These are phyloP conservation scores for Parietichytrium sp. DNA, from an alignment of 108 stramenopile genomes.

Conservation along the genomic window DNA sequence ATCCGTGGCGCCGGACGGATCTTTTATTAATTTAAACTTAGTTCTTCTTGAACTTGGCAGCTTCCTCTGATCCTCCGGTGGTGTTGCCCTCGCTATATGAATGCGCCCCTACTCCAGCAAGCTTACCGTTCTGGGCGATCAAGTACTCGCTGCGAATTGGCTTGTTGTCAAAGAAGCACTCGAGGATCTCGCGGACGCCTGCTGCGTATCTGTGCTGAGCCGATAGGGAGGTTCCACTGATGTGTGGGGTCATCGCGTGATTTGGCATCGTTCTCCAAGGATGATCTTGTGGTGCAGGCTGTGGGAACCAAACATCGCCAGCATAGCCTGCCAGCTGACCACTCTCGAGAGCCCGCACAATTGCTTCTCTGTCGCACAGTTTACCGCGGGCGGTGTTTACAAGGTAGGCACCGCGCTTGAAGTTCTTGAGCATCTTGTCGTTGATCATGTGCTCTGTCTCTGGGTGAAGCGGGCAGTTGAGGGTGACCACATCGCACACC, in stretches of 20 bases:
- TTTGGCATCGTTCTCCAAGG: slow-evolving; percentile 36
- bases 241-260: slow-evolving; percentile 39
- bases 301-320: slow-evolving; percentile 37
- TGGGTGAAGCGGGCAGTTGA: slow-evolving; percentile 38
- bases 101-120: slow-evolving; percentile 29
- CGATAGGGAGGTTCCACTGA: slow-evolving; percentile 26
- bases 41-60: slow-evolving; percentile 39
- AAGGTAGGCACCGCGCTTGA: slow-evolving; percentile 41
- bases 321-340: slow-evolving; percentile 39
- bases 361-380: slow-evolving; percentile 2
- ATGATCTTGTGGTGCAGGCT: slow-evolving; percentile 28
- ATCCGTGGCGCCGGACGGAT: no score
- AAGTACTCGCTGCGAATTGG: slow-evolving; percentile 34
- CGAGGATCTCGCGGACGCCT: slow-evolving; percentile 28
- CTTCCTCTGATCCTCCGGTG: slow-evolving; percentile 11
- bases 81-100: slow-evolving; percentile 23
- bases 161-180: slow-evolving; percentile 39
- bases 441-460: slow-evolving; percentile 39
- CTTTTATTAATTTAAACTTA: not conserved
- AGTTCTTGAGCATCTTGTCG: slow-evolving; percentile 22
- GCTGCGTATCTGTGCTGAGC: slow-evolving; percentile 40
- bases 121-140: slow-evolving; percentile 34
- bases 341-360: slow-evolving; percentile 13
- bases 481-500: slow-evolving; percentile 33
- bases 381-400: slow-evolving; percentile 36